These are phyloP conservation scores for Nitzschia inconspicua DNA, from an alignment of 108 stramenopile species.

Conservation along the genomic window DNA sequence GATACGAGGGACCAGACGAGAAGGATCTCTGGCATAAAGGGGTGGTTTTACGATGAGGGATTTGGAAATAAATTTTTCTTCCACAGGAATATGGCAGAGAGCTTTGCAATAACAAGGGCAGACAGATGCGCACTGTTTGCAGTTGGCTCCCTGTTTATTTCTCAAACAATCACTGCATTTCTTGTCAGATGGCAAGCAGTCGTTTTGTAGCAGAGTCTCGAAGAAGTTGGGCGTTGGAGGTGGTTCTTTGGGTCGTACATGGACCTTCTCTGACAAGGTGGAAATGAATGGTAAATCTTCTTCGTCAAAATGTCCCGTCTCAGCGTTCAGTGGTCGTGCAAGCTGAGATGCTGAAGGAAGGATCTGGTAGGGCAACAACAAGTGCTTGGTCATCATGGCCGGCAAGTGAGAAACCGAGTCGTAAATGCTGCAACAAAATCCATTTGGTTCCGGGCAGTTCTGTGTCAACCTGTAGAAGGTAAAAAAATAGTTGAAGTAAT, in stretches of 20 bases:
- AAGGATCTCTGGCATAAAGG: conserved; percentile 52
- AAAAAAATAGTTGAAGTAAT: no score
- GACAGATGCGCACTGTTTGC: conserved; percentile 33
- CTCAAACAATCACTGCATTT: conserved; percentile 56
- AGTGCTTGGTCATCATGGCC: conserved; percentile 53
- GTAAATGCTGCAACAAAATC: conserved; percentile 73
- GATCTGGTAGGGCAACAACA: conserved; percentile 65
- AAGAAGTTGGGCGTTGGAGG: conserved; percentile 48
- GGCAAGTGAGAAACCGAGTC: conserved; percentile 34
- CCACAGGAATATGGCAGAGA: conserved; percentile 51
- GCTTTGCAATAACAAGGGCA: conserved; percentile 74
- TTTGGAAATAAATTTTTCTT: conserved; percentile 62
- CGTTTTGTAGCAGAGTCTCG: conserved; percentile 37
- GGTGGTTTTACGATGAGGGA: conserved; percentile 51
- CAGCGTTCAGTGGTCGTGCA: conserved; percentile 44
- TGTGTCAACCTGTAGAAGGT: conserved; percentile 18
- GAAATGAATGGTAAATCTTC: conserved; percentile 67
- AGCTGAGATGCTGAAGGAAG: conserved; percentile 42
- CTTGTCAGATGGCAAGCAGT: conserved; percentile 48
- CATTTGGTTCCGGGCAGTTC: conserved; percentile 46
- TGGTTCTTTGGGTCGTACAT: conserved; percentile 26
- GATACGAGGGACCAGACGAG: conserved; percentile 70
- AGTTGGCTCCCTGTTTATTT: conserved; percentile 61
- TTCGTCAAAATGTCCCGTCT: conserved; percentile 25
- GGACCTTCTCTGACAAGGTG: conserved; percentile 52